Percentiles rank a stretch among this genome's conserved stretches.
phyloP scores from a whole-genome alignment of 768 basidiomycete species.

The Boletellus ananiceps region DNA sequence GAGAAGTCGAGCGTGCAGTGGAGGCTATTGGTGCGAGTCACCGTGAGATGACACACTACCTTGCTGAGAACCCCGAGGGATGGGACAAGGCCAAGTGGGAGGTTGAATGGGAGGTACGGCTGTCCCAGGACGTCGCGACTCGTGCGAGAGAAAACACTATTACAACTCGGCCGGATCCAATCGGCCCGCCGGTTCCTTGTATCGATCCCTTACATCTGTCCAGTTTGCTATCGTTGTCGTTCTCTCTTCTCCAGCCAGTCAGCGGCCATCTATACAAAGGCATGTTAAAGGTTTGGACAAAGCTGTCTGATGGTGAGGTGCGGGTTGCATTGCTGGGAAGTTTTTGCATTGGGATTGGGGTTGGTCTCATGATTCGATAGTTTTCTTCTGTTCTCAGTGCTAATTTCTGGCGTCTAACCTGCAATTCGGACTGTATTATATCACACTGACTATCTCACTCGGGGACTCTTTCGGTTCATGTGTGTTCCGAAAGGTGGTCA shows the following conservation, averaged over 20 bases:
- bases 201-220: conserved; percentile 68
- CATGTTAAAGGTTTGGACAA: conserved; percentile 21
- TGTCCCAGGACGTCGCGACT: conserved; percentile 60
- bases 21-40: conserved; percentile 36
- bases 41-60: conserved; percentile 21
- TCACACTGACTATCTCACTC: neutral
- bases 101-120: conserved; percentile 53
- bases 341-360: conserved; percentile 43
- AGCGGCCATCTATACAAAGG: conserved; percentile 24
- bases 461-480: too few species aligned
- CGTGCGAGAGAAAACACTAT: conserved; percentile 40
- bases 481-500: too few species aligned
- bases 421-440: neutral
- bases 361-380: conserved; percentile 36
- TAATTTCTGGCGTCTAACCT: neutral
- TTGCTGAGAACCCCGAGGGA: conserved; percentile 21
- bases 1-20: conserved; percentile 60
- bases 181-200: conserved; percentile 21
- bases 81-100: conserved; percentile 70
- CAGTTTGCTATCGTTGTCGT: conserved; percentile 54
- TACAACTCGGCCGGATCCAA: conserved; percentile 15
- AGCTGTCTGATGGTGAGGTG: conserved; percentile 25
- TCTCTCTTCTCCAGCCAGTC: conserved; percentile 54
- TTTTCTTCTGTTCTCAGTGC: neutral
- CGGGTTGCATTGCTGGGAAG: conserved; percentile 37